phyloP scores from a whole-genome alignment of 345 rosid genomes.

The Lepidium sativum region DNA sequence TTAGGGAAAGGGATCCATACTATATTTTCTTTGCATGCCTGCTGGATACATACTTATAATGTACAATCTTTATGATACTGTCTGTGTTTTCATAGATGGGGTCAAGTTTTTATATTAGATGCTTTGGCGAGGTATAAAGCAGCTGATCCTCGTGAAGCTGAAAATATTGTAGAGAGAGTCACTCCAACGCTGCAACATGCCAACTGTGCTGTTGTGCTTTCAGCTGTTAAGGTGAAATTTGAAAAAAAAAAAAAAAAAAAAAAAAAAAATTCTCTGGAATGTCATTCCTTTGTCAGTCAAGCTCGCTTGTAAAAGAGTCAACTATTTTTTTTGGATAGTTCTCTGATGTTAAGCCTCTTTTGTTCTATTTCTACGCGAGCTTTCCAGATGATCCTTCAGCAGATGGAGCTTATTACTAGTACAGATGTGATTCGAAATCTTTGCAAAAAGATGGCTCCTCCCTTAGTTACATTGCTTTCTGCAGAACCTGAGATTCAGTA shows the following conservation, averaged over 20 bases:
- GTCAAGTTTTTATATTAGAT: slow-evolving; percentile 94
- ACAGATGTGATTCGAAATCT: slow-evolving; percentile 95
- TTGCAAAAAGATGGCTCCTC: slow-evolving; percentile 99
- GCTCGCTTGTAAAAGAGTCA: slow-evolving; percentile 12
- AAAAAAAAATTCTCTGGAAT: background rate
- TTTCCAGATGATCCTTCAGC: slow-evolving; percentile 89
- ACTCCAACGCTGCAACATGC: slow-evolving; percentile 97
- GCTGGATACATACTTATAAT: background rate
- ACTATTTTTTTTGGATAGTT: background rate
- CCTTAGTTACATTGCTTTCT: slow-evolving; percentile 90
- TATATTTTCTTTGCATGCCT: background rate
- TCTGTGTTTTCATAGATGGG: slow-evolving; percentile 56
- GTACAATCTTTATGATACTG: background rate
- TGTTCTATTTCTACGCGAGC: background rate
- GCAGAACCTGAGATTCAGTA: slow-evolving; percentile 98
- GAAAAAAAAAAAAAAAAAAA: background rate
- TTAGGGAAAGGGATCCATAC: background rate
- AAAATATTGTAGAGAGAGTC: slow-evolving; percentile 93
- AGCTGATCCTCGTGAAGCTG: slow-evolving; percentile 95
- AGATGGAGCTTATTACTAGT: slow-evolving; percentile 94
- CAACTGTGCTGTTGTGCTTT: slow-evolving; percentile 95
- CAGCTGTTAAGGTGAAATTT: slow-evolving; percentile 77
- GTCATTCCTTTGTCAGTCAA: background rate
- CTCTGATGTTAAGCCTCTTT: slow-evolving; percentile 1
- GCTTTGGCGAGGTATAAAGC: slow-evolving; percentile 92